These are phyloP conservation scores for Boechera retrofracta DNA, from an alignment of 345 rosid species.

Conservation along the genomic window DNA sequence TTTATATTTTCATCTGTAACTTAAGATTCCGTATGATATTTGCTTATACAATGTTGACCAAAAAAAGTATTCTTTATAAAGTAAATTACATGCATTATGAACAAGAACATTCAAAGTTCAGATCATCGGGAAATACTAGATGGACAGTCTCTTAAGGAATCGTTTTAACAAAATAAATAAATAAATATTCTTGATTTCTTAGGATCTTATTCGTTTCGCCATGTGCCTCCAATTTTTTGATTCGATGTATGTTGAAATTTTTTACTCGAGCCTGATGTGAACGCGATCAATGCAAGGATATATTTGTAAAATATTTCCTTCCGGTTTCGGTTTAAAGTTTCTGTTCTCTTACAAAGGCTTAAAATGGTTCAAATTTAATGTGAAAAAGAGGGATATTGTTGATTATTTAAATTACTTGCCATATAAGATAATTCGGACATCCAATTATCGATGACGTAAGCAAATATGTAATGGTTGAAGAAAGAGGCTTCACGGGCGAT, in stretches of 20 bases:
- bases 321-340: neutral
- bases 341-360: neutral
- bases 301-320: neutral
- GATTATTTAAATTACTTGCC: neutral
- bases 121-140: constrained; percentile 11
- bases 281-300: constrained; percentile 21
- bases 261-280: constrained; percentile 11
- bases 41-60: constrained; percentile 14
- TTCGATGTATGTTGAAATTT: constrained; percentile 41
- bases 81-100: neutral
- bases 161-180: constrained; percentile 14
- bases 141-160: constrained; percentile 29
- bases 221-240: constrained; percentile 35
- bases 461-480: constrained; percentile 21
- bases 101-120: constrained; percentile 28
- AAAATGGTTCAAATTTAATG: neutral
- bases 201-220: constrained; percentile 41
- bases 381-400: neutral
- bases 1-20: neutral
- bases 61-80: neutral
- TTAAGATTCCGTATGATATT: constrained; percentile 21
- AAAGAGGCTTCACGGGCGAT: constrained; percentile 28
- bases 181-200: constrained; percentile 22
- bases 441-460: constrained; percentile 26
- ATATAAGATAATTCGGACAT: neutral